These are phyloP conservation scores for Rhododendron simsii DNA, from an alignment of 148 eudicot species.

Conservation along the genomic window DNA sequence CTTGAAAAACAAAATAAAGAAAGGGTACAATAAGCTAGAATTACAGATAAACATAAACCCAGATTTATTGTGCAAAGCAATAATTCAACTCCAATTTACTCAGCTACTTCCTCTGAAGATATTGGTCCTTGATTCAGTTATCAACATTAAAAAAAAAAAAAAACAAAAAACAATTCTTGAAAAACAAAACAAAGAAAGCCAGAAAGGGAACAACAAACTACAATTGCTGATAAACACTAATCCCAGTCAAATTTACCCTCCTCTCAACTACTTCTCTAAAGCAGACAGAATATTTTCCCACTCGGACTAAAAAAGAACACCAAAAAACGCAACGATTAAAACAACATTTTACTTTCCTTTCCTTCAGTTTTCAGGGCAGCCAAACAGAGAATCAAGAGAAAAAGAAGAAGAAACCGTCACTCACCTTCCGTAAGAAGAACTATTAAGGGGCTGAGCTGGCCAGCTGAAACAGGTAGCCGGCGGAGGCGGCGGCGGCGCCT, in stretches of 20 bases:
- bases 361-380: not conserved
- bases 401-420: not conserved
- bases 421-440: slow-evolving; percentile 12
- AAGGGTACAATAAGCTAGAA: not conserved
- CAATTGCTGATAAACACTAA: not conserved
- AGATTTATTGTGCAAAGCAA: not conserved
- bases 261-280: not conserved
- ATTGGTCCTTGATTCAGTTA: not conserved
- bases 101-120: not conserved
- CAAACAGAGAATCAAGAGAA: not conserved
- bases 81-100: not conserved
- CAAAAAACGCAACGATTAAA: not conserved
- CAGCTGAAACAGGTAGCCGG: slow-evolving; percentile 13
- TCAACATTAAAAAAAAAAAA: not conserved
- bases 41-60: not conserved
- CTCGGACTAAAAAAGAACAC: not conserved
- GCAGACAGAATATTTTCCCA: not conserved
- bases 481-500: not conserved
- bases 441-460: slow-evolving; percentile 9
- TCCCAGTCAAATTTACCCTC: not conserved
- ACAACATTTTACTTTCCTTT: not conserved
- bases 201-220: not conserved
- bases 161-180: not conserved
- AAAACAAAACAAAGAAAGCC: not conserved
- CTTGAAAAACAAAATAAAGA: not conserved